Conservation (phyloP, 768 basidiomycete genomes). For the Candolleomyces efflorescens region DNA sequence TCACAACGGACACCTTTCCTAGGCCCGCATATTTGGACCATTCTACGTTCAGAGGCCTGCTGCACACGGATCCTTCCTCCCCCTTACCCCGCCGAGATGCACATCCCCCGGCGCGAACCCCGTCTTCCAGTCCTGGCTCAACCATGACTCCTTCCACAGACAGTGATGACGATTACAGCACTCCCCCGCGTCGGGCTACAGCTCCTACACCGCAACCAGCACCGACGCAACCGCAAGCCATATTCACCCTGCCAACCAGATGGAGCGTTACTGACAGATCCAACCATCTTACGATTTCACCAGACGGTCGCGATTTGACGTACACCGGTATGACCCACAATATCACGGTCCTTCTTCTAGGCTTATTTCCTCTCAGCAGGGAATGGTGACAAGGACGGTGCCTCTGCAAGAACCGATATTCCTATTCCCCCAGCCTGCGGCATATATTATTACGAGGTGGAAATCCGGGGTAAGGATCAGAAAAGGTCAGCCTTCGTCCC, state of each 20-base stretch:
- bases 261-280: conserved; percentile 74
- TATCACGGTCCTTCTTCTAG: conserved; percentile 6
- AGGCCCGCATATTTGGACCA: conserved; percentile 75
- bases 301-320: conserved; percentile 70
- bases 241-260: conserved; percentile 62
- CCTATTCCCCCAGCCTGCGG: conserved; percentile 84
- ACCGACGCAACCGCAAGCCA: conserved; percentile 32
- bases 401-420: conserved; percentile 71
- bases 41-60: conserved; percentile 65
- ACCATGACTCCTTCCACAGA: conserved; percentile 44
- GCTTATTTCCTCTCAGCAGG: conserved; percentile 27
- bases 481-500: conserved; percentile 56
- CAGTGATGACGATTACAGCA: conserved; percentile 64
- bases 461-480: conserved; percentile 73
- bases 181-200: conserved; percentile 33
- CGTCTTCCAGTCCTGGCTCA: conserved; percentile 16
- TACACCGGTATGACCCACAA: conserved; percentile 51
- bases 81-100: conserved; percentile 36
- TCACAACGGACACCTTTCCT: conserved; percentile 41
- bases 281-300: conserved; percentile 52
- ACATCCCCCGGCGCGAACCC: conserved; percentile 14
- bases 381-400: conserved; percentile 76
- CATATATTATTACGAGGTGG: conserved; percentile 93
- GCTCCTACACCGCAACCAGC: conserved; percentile 15
- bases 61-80: conserved; percentile 51